Evolutionary conservation across 1,284 basidiomycete genomes (phyloP).

Genomic region (Phenoliferia sp.): DNA sequence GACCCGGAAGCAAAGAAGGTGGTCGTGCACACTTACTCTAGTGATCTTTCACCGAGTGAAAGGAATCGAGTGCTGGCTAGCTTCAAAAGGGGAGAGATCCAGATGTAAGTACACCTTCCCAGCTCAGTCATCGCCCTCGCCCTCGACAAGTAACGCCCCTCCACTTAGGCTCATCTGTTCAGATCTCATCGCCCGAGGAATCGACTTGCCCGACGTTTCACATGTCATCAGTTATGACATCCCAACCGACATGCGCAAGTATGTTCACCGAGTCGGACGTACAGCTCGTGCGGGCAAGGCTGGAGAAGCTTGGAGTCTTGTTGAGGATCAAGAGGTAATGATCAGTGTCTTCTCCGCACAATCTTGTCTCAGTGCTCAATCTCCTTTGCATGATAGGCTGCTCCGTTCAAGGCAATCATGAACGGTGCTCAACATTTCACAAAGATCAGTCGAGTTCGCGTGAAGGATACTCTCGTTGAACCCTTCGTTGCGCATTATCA

Average conservation of each 20-base stretch:
- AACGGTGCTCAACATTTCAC: constrained; percentile 67
- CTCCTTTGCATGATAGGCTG: constrained; percentile 53
- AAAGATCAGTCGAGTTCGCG: constrained; percentile 65
- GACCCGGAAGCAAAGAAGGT: constrained; percentile 41
- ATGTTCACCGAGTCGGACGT: constrained; percentile 91
- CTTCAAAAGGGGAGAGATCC: constrained; percentile 74
- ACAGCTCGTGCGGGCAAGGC: constrained; percentile 84
- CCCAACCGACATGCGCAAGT: constrained; percentile 95
- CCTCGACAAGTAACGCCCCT: neutral
- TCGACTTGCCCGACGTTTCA: constrained; percentile 84
- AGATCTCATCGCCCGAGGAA: constrained; percentile 92
- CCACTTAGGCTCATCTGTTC: constrained; percentile 78
- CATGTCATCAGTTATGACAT: constrained; percentile 93
- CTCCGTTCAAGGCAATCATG: constrained; percentile 82
- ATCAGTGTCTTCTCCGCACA: neutral
- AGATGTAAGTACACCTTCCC: constrained; percentile 59
- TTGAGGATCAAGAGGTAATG: constrained; percentile 87
- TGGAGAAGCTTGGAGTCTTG: constrained; percentile 88
- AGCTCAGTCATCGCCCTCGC: neutral
- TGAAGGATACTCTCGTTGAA: constrained; percentile 60
- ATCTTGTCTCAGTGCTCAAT: neutral
- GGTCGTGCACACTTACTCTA: constrained; percentile 70
- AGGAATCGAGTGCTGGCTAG: constrained; percentile 70
- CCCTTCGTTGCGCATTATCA: constrained; percentile 57
- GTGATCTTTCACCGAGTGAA: constrained; percentile 70